Base-by-base conservation (phyloP, 2,329 filamentous ascomycete species). In the Beauveria caledonica region DNA sequence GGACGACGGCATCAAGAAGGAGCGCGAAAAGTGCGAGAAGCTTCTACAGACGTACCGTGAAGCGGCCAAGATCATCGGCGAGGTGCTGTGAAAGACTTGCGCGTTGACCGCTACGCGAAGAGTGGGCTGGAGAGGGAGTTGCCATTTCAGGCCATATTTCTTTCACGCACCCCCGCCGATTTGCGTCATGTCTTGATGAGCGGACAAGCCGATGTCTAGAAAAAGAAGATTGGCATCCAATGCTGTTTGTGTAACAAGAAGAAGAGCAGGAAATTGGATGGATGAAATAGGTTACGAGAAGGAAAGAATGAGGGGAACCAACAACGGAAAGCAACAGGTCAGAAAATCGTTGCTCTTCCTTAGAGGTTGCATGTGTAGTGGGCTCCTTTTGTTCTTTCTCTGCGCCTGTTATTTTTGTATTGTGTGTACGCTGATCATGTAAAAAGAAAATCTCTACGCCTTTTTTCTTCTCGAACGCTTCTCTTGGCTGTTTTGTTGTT, bases 1-100 rank as follows among this genome's bases (percentile, higher is more conserved):
- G 74, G 94, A 99, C 70, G 94, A 99, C 71, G 90, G 86, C 23
- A 93, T 99, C 72, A 97, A 97, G 82, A 92, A 92, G 70, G 93
- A 97, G 77, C 86, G 93, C 64, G 93, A 97, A 78, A 99, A 99
- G 82, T 99, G 94, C 76, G 94, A 99, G 80, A 94, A 92, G 74
- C 80, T 99, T 66, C 83, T 97, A 64, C 86, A 89, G 72, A 99
- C 94, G 21, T 99, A 99, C 78, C 92, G 92, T 70, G 94, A 99
- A 78, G 94, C 94, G 21, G 92, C 93, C 64, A 97, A 95, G 82
- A 99, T 99, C 72, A 93, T 99, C 64, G 92, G 94, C 63, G 94
- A 99, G 77, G 94, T 99, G 62, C 78, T 96, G 77, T 92, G 33
- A 36, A 87, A 49, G 27, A 7, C 5, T 19, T 11, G 7, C 39